Conservation (phyloP, 208 protist genomes). For the Herpetomonas tarakana region DNA sequence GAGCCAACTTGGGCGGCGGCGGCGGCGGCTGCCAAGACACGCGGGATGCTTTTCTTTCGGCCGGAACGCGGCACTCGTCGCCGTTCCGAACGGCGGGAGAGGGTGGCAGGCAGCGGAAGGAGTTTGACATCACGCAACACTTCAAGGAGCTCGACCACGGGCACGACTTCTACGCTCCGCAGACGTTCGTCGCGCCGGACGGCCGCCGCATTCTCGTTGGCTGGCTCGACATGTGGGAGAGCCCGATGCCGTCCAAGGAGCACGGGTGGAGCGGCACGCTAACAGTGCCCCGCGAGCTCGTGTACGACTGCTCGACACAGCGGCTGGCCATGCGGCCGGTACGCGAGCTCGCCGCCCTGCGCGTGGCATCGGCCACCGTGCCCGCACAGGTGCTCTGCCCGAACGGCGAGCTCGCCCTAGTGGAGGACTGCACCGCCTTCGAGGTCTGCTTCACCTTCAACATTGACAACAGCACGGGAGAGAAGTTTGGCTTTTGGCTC, state of each 20-base stretch:
- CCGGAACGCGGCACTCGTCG: too few relatives aligned
- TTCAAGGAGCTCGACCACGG: constrained; percentile 39
- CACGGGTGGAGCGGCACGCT: constrained; percentile 35
- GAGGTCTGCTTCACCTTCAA: constrained; percentile 48
- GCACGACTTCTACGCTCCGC: constrained; percentile 41
- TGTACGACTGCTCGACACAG: constrained; percentile 16
- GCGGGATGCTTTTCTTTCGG: too few relatives aligned
- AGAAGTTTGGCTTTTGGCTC: constrained; percentile 61
- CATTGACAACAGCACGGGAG: constrained; percentile 28
- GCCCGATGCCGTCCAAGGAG: constrained; percentile 25
- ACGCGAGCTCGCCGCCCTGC: constrained; percentile 33
- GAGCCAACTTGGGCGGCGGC: too few relatives aligned
- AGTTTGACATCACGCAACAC: constrained; percentile 19
- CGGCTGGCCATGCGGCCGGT: constrained; percentile 24
- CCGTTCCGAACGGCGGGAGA: too few relatives aligned
- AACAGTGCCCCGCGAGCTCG: constrained; percentile 43
- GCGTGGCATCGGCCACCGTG: constrained; percentile 17
- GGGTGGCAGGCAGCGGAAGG: constrained; percentile 4
- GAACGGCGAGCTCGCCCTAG: constrained; percentile 21
- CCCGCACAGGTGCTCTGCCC: constrained; percentile 17
- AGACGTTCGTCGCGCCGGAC: constrained; percentile 27
- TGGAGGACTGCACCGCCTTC: constrained; percentile 29
- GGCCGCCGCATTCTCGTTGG: constrained; percentile 33
- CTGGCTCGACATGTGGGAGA: constrained; percentile 48
- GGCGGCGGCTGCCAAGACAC: not conserved